Percentiles rank a stretch among this genome's conserved stretches.
phyloP scores from a whole-genome alignment of 1,284 basidiomycete species.

The Singerocomus rubriflavus region DNA sequence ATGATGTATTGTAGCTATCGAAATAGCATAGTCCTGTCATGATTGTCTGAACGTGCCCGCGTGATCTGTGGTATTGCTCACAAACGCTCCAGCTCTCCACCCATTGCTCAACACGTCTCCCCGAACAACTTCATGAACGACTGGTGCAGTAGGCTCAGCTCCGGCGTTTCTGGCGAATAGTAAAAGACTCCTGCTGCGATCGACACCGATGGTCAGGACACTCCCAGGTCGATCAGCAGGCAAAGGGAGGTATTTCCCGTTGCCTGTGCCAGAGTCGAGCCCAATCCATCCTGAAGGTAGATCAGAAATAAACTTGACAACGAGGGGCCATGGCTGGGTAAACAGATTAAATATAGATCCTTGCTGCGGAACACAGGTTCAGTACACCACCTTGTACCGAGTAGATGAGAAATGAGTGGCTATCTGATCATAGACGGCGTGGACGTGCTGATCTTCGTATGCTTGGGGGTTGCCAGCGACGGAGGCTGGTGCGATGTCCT shows the following conservation, averaged over 20 bases:
- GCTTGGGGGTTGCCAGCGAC: conserved; percentile 43
- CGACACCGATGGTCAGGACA: conserved; percentile 78
- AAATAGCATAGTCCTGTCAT: conserved; percentile 86
- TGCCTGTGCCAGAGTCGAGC: conserved; percentile 94
- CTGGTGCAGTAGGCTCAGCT: conserved; percentile 21
- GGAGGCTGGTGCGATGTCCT: conserved; percentile 36
- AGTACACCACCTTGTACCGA: conserved; percentile 75
- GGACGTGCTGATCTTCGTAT: conserved; percentile 79
- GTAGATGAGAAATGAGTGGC: conserved; percentile 92
- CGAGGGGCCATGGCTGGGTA: conserved; percentile 89
- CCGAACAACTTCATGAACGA: conserved; percentile 67
- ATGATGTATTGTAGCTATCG: conserved; percentile 95
- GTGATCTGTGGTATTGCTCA: conserved; percentile 41
- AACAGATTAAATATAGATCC: background rate
- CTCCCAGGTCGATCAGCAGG: conserved; percentile 54
- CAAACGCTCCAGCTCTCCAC: conserved; percentile 78
- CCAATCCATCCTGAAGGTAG: conserved; percentile 81
- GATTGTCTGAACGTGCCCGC: background rate
- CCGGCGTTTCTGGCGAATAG: conserved; percentile 66
- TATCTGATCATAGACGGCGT: conserved; percentile 87
- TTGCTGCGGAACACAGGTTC: background rate
- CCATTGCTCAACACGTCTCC: conserved; percentile 67
- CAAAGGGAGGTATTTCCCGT: conserved; percentile 92
- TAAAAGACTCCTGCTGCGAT: conserved; percentile 78
- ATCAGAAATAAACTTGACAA: conserved; percentile 74